Percentiles rank a stretch among this genome's conserved stretches.
Evolutionary conservation across 768 basidiomycete genomes (phyloP).

Genomic region (Amanita phalloides): DNA sequence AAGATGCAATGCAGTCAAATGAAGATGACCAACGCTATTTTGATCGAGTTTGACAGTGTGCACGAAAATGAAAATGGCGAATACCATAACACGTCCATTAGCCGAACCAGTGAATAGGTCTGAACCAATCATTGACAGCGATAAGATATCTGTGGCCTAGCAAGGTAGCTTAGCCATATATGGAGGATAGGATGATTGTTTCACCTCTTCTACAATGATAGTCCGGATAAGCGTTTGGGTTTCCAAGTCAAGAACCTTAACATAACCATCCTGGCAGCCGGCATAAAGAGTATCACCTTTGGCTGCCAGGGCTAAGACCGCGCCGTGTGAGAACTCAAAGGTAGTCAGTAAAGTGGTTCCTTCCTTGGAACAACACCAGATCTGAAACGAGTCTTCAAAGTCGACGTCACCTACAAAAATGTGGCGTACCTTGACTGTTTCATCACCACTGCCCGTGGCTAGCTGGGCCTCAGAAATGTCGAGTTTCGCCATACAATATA

Average conservation of each 20-base stretch:
- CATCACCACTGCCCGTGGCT: conserved; percentile 86
- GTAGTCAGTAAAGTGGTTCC: conserved; percentile 46
- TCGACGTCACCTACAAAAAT: neutral
- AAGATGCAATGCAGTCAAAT: conserved; percentile 79
- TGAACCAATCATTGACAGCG: conserved; percentile 60
- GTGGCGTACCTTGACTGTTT: conserved; percentile 65
- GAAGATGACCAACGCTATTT: conserved; percentile 68
- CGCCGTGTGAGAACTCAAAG: conserved; percentile 66
- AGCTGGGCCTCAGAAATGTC: conserved; percentile 31
- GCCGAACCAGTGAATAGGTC: conserved; percentile 59
- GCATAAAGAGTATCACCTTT: conserved; percentile 79
- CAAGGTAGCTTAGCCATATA: neutral
- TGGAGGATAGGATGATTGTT: conserved; percentile 6
- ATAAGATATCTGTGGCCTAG: conserved; percentile 72
- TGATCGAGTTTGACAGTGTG: neutral
- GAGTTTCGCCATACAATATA: conserved; percentile 64
- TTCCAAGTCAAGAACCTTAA: conserved; percentile 85
- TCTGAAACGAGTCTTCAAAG: conserved; percentile 21
- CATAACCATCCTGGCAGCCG: conserved; percentile 89
- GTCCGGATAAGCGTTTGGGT: conserved; percentile 80
- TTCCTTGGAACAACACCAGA: conserved; percentile 50
- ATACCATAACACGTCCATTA: conserved; percentile 61
- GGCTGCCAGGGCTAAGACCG: conserved; percentile 70
- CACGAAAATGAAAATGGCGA: neutral
- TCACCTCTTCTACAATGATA: conserved; percentile 76